Evolutionary conservation across 2,329 filamentous ascomycete species (phyloP).

Genomic region (Dissoconium aciculare): DNA sequence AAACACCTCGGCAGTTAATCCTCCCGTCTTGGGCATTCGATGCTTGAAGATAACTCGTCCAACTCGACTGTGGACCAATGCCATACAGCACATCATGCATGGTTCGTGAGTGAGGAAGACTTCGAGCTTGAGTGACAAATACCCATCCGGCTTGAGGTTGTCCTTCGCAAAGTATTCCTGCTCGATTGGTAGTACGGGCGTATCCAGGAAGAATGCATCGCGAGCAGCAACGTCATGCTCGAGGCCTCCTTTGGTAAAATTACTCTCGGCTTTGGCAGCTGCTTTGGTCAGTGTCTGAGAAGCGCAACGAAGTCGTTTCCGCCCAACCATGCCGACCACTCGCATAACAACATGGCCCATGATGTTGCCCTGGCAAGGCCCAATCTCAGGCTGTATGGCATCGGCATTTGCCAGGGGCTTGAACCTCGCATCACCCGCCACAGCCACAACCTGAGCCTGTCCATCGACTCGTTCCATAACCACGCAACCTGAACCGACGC

Average conservation of each 20-base stretch:
- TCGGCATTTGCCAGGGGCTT: conserved; percentile 25
- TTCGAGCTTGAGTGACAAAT: conserved; percentile 85
- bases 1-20: conserved; percentile 55
- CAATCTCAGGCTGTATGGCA: conserved; percentile 9
- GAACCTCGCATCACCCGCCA: conserved; percentile 66
- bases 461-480: conserved; percentile 48
- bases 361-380: conserved; percentile 45
- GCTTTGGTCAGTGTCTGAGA: conserved; percentile 15
- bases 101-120: conserved; percentile 92
- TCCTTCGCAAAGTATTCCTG: conserved; percentile 46
- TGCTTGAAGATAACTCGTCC: conserved; percentile 67
- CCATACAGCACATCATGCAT: conserved; percentile 95
- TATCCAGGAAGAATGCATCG: conserved; percentile 50
- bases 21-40: conserved; percentile 67
- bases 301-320: conserved; percentile 32
- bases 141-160: conserved; percentile 59
- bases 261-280: conserved; percentile 20
- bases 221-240: conserved; percentile 20
- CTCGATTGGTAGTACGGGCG: conserved; percentile 54
- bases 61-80: conserved; percentile 84
- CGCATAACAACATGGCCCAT: conserved; percentile 66
- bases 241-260: conserved; percentile 21
- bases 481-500: conserved; percentile 58
- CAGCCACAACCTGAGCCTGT: conserved; percentile 46
- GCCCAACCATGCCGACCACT: conserved; percentile 68